phyloP scores from a whole-genome alignment of 805 yeast genomes.

The Ogataea minuta region DNA sequence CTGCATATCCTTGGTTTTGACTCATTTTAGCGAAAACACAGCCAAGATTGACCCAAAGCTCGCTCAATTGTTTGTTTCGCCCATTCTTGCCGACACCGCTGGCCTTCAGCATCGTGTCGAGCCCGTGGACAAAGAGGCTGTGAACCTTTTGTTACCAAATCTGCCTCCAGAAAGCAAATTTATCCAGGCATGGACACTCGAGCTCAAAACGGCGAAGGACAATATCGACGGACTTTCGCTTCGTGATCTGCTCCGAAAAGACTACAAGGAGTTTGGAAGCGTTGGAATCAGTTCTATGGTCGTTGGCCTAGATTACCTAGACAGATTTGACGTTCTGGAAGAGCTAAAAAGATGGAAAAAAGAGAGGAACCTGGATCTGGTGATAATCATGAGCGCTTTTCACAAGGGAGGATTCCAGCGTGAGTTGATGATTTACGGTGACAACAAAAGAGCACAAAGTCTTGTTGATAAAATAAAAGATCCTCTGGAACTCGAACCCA shows the following conservation, averaged over 20 bases:
- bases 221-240: constrained; percentile 60
- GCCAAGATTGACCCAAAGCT: constrained; percentile 10
- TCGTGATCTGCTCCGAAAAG: constrained; percentile 70
- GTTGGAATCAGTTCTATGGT: constrained; percentile 81
- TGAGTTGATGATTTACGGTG: constrained; percentile 5
- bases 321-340: constrained; percentile 24
- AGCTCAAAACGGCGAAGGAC: constrained; percentile 50
- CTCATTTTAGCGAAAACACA: constrained; percentile 34
- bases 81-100: constrained; percentile 74
- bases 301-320: constrained; percentile 57
- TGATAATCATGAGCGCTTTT: constrained; percentile 50
- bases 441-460: neutral
- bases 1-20: constrained; percentile 72
- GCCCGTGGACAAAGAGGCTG: constrained; percentile 49
- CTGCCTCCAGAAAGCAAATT: constrained; percentile 23
- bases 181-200: constrained; percentile 11
- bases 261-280: constrained; percentile 68
- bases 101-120: constrained; percentile 66
- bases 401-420: constrained; percentile 16
- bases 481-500: constrained; percentile 28
- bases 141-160: constrained; percentile 32
- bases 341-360: constrained; percentile 24
- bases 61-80: constrained; percentile 52
- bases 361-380: constrained; percentile 38
- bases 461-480: constrained; percentile 5